These are phyloP conservation scores for Raphanus raphanistrum DNA, from an alignment of 345 rosid genomes.

Conservation along the genomic window DNA sequence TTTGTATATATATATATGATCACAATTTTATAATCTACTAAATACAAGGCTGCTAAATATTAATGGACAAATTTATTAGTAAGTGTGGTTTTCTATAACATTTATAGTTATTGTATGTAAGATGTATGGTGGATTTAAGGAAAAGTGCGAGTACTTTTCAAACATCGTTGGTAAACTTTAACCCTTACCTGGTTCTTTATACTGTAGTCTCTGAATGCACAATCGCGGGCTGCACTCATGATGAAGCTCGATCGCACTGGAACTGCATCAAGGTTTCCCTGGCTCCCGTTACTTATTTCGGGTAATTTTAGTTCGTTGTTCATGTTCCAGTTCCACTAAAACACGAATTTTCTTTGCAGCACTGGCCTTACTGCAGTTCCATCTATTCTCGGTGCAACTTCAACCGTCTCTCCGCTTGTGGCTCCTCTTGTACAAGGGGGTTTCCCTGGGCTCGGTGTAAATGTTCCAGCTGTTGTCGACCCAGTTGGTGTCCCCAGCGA, in stretches of 20 bases:
- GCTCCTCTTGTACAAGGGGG: constrained; percentile 54
- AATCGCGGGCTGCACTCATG: constrained; percentile 87
- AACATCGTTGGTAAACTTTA: not conserved
- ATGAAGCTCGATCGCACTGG: constrained; percentile 92
- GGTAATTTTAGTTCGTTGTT: not conserved
- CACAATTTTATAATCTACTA: not conserved
- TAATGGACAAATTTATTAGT: not conserved
- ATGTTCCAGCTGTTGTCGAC: constrained; percentile 54
- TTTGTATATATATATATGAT: constrained; percentile 5
- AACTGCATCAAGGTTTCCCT: constrained; percentile 65
- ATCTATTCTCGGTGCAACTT: constrained; percentile 46
- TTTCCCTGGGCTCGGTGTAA: constrained; percentile 49
- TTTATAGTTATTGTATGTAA: too few species aligned
- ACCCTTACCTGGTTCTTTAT: constrained; percentile 17
- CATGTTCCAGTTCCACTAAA: constrained; percentile 26
- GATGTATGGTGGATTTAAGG: not conserved
- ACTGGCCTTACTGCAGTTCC: constrained; percentile 49
- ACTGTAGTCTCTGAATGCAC: constrained; percentile 84
- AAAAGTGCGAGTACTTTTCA: not conserved
- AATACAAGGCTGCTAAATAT: not conserved
- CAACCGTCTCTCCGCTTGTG: constrained; percentile 48
- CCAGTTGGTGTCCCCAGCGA: constrained; percentile 77
- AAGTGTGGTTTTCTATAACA: not conserved
- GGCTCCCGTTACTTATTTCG: constrained; percentile 9
- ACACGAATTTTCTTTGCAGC: constrained; percentile 42